These are phyloP conservation scores for Neofusicoccum umdonicola DNA, from an alignment of 2,329 filamentous ascomycete species.

Conservation along the genomic window DNA sequence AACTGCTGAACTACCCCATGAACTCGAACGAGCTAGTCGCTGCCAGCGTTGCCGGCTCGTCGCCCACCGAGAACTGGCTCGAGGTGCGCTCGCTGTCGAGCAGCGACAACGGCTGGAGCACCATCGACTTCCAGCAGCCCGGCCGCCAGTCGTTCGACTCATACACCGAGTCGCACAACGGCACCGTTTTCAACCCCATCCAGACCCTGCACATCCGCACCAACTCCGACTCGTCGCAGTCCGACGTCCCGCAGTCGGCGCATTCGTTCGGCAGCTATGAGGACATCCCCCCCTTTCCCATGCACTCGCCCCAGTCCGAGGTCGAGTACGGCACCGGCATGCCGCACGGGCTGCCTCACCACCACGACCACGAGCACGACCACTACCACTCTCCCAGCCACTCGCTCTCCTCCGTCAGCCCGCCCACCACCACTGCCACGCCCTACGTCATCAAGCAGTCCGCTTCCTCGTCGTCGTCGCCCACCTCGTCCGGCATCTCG, in stretches of 20 bases:
- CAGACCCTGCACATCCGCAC: slow-evolving; percentile 87
- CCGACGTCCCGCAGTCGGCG: slow-evolving; percentile 57
- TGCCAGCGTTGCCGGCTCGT: slow-evolving; percentile 29
- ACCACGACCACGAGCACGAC: slow-evolving; percentile 25
- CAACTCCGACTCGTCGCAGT: slow-evolving; percentile 70
- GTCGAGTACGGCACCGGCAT: slow-evolving; percentile 66
- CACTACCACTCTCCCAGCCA: slow-evolving; percentile 30
- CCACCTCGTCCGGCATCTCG: slow-evolving; percentile 51
- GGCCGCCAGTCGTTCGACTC: slow-evolving; percentile 68
- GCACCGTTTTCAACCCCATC: slow-evolving; percentile 84
- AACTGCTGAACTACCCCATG: slow-evolving; percentile 57
- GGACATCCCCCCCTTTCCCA: slow-evolving; percentile 68
- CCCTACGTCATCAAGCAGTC: slow-evolving; percentile 68
- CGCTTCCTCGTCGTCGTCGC: slow-evolving; percentile 56
- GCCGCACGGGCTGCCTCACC: slow-evolving; percentile 47
- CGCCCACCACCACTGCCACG: slow-evolving; percentile 64
- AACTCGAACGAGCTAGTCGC: slow-evolving; percentile 47
- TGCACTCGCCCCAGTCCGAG: slow-evolving; percentile 82
- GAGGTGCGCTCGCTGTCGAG: slow-evolving; percentile 85
- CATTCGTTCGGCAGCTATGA: slow-evolving; percentile 74
- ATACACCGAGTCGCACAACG: slow-evolving; percentile 50
- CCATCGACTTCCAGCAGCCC: slow-evolving; percentile 61
- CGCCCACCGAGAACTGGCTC: slow-evolving; percentile 69
- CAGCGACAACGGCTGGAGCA: slow-evolving; percentile 83
- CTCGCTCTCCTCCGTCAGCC: slow-evolving; percentile 58